Base-by-base conservation (phyloP, 768 basidiomycete species). In the Lactarius sp. region DNA sequence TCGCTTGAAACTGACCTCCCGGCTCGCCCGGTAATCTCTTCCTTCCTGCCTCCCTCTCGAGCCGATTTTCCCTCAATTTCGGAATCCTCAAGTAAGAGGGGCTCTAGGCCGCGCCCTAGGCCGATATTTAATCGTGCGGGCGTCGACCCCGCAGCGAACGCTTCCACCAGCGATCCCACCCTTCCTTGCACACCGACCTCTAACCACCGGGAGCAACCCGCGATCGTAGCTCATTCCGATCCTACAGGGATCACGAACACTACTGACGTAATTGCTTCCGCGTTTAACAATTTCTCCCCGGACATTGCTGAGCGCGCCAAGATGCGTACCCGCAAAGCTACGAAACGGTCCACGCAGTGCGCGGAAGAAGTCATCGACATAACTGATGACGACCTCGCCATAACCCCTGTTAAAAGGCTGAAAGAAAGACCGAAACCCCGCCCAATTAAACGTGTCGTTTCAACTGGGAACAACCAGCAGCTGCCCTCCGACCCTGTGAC, bases 221-320 rank as follows among this genome's bases (percentile, higher is more conserved):
- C 65, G 9, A 37, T 31, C 22, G 33, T 41, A 16, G 27, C 50
- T 42, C 39, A 56, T 62, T 61, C 57, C 20, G 58, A 56, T 37
- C 53, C 60, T 18, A 27, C 34, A 0, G 44, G 31, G 7, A 20
- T 20, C 20, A 34, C 18, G 49, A 33, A 18, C 20, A 7, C 61
- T n/a, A 18, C 18, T 2, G 16, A 33, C 12, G 14, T 5, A 16
- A 10, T 18, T n/a, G 37, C 20, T 18, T n/a, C 18, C 12, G 37
- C 12, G 33, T 33, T 46, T 8, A 49, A 68, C 7, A 61, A 60
- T 4, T 72, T 59, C 59, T 66, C 71, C 2, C 60, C 52, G 14
- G 71, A 71, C 51, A 74, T 75, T 46, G 72, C 75, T 2, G 75
- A 75, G 44, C 71, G 74, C 8, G 70, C 74, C 16, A 75, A 75